Evolutionary conservation across 805 yeast genomes (phyloP).

Genomic region (Candida jianshihensis): DNA sequence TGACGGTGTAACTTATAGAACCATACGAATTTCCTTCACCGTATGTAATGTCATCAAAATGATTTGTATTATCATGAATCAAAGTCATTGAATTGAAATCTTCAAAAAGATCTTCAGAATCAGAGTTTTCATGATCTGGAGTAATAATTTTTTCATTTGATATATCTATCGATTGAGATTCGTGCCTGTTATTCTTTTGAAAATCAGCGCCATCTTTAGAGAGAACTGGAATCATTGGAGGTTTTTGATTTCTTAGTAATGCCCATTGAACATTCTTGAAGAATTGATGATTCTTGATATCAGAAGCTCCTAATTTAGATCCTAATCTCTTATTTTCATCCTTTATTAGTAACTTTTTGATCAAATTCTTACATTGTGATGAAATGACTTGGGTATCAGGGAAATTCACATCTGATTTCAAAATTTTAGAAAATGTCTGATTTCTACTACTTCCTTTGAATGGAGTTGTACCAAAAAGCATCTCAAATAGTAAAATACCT

Average conservation of each 20-base stretch:
- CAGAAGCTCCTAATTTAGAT: conserved; percentile 91
- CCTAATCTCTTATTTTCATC: conserved; percentile 89
- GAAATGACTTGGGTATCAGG: conserved; percentile 63
- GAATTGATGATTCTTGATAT: conserved; percentile 83
- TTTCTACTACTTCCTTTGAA: conserved; percentile 89
- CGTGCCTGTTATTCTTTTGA: conserved; percentile 24
- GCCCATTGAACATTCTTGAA: conserved; percentile 97
- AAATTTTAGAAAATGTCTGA: conserved; percentile 80
- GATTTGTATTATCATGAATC: conserved; percentile 59
- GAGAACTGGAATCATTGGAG: conserved; percentile 91
- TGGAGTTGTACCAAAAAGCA: conserved; percentile 95
- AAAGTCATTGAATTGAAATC: conserved; percentile 82
- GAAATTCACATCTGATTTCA: conserved; percentile 78
- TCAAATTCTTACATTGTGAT: conserved; percentile 69
- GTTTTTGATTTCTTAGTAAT: conserved; percentile 79
- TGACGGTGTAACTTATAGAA: conserved; percentile 33
- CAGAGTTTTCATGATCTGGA: conserved; percentile 5
- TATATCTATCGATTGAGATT: conserved; percentile 21
- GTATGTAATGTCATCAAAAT: conserved; percentile 35
- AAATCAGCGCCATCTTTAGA: conserved; percentile 47
- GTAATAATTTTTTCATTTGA: conserved; percentile 20
- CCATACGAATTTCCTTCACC: conserved; percentile 37
- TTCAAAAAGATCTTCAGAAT: conserved; percentile 68
- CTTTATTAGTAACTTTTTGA: conserved; percentile 76
- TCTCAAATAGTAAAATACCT: conserved; percentile 88